phyloP scores from a whole-genome alignment of 106 monocot species.

The Platanthera zijinensis region DNA sequence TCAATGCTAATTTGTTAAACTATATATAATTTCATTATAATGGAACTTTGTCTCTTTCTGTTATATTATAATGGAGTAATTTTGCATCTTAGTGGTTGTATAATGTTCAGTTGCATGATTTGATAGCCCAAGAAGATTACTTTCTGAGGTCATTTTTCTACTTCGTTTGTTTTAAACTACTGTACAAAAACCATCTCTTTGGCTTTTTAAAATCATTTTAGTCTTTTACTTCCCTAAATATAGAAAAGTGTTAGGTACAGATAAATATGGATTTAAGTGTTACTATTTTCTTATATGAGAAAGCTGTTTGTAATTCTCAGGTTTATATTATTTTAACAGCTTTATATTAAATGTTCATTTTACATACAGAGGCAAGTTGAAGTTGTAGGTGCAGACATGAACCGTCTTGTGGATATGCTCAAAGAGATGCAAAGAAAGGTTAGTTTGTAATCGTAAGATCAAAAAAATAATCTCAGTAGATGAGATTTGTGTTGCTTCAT shows the following conservation, averaged over 20 bases:
- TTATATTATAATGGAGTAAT: too few relatives aligned
- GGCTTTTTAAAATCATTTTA: not conserved
- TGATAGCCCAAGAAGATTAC: too few relatives aligned
- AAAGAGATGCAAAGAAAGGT: conserved; percentile 1
- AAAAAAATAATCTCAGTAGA: not conserved
- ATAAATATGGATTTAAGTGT: not conserved
- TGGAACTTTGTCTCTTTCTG: too few relatives aligned
- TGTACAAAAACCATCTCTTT: not conserved
- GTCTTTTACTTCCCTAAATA: not conserved
- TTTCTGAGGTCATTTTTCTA: too few relatives aligned
- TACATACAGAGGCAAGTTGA: not conserved
- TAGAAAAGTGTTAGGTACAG: not conserved
- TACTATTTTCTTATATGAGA: not conserved
- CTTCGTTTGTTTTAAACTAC: not conserved
- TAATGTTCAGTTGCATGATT: too few relatives aligned
- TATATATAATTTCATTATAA: too few relatives aligned
- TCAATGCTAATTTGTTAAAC: too few relatives aligned
- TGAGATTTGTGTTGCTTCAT: not conserved
- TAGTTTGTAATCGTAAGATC: not conserved
- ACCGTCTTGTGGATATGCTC: not conserved
- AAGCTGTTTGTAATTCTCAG: not conserved
- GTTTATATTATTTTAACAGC: not conserved
- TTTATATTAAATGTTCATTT: not conserved
- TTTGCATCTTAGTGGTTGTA: too few relatives aligned
- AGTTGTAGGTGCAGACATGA: not conserved